Evolutionary conservation across 1,284 basidiomycete genomes (phyloP).

Genomic region (Ganoderma lucidum): DNA sequence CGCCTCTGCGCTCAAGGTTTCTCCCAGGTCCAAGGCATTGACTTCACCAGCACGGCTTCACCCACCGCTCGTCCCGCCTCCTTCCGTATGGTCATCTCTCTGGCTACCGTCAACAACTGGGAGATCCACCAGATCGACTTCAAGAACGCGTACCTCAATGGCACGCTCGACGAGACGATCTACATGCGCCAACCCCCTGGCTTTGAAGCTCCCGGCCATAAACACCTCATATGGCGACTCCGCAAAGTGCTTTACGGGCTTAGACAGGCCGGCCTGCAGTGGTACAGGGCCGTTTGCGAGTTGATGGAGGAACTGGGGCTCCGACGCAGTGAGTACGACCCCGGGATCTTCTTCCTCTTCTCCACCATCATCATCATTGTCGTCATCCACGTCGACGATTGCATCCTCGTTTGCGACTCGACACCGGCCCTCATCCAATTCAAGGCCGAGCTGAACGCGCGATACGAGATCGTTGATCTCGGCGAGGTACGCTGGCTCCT

Average conservation of each 20-base stretch:
- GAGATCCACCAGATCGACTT: constrained; percentile 45
- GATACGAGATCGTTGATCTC: constrained; percentile 34
- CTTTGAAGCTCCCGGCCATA: constrained; percentile 35
- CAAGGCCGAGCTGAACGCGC: too few species aligned
- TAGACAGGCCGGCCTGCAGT: constrained; percentile 40
- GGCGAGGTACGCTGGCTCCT: constrained; percentile 34
- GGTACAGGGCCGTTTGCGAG: constrained; percentile 29
- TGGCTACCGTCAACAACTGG: constrained; percentile 40
- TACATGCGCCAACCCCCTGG: constrained; percentile 38
- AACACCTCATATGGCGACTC: constrained; percentile 26
- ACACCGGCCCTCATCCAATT: too few species aligned
- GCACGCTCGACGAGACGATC: constrained; percentile 35
- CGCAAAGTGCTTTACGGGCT: constrained; percentile 39
- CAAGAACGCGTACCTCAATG: constrained; percentile 47
- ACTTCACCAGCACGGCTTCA: constrained; percentile 47
- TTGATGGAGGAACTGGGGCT: too few species aligned
- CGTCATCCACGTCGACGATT: too few species aligned
- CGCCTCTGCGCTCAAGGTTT: constrained; percentile 52
- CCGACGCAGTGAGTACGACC: too few species aligned
- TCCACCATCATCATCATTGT: too few species aligned
- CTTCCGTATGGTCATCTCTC: constrained; percentile 38
- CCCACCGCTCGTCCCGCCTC: constrained; percentile 42
- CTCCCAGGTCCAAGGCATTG: constrained; percentile 47
- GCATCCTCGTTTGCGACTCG: too few species aligned
- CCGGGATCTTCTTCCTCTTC: too few species aligned